Evolutionary conservation across 192 early-diverging fungal genomes (phyloP).

Genomic region (Umbelopsis vinacea): DNA sequence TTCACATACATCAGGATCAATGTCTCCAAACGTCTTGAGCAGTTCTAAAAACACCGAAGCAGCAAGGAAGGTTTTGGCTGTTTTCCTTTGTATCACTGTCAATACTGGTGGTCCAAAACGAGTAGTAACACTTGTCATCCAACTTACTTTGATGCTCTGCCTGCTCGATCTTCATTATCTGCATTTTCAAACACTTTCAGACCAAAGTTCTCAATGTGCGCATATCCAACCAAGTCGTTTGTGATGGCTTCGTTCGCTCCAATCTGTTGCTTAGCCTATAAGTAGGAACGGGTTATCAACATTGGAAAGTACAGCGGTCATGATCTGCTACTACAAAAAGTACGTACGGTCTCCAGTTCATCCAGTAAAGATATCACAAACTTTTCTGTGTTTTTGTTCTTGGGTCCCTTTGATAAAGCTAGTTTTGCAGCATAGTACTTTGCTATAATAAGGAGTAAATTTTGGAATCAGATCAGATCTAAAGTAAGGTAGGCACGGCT

Average conservation of each 20-base stretch:
- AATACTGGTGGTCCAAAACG: background rate
- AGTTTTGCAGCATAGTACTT: conserved; percentile 84
- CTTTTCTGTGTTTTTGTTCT: conserved; percentile 54
- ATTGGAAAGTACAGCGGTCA: background rate
- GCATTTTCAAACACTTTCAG: conserved; percentile 87
- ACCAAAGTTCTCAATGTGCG: conserved; percentile 89
- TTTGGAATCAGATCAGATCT: too few relatives aligned
- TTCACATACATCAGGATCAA: conserved; percentile 60
- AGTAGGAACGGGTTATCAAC: background rate
- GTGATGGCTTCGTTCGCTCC: conserved; percentile 68
- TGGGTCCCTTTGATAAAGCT: conserved; percentile 65
- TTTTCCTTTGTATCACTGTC: conserved; percentile 56
- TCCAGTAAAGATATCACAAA: conserved; percentile 77
- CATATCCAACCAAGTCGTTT: conserved; percentile 76
- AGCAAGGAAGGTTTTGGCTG: conserved; percentile 89
- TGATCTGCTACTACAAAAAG: background rate
- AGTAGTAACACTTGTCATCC: background rate
- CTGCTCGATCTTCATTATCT: conserved; percentile 89
- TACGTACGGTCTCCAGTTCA: conserved; percentile 74
- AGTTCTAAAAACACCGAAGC: conserved; percentile 90
- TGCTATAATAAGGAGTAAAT: conserved; percentile 45
- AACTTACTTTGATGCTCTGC: conserved; percentile 77
- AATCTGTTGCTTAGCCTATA: conserved; percentile 35
- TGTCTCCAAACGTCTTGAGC: conserved; percentile 79
- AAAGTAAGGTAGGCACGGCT: too few relatives aligned